phyloP scores from a whole-genome alignment of 225 moss, liverwort and hornwort species.

The Neckera pumila region DNA sequence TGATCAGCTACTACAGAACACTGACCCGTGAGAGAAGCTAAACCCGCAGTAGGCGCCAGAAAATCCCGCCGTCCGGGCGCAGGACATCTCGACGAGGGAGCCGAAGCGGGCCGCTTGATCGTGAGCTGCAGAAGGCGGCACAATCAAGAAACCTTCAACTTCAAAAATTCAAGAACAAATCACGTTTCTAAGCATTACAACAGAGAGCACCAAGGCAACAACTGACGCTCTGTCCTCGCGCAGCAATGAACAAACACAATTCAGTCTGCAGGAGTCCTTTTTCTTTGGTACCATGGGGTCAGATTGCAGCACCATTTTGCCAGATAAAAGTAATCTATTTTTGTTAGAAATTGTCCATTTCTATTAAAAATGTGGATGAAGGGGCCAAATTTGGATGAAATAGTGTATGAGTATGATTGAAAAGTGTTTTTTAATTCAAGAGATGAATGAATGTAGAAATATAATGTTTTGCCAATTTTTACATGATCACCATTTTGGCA shows the following conservation, averaged over 20 bases:
- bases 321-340: too few species aligned
- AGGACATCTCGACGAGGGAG: background rate
- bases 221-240: background rate
- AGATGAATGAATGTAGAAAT: too few species aligned
- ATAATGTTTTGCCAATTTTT: too few species aligned
- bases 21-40: background rate
- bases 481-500: too few species aligned
- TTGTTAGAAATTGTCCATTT: too few species aligned
- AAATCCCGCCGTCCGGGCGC: background rate
- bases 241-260: background rate
- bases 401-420: too few species aligned
- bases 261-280: background rate
- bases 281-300: too few species aligned
- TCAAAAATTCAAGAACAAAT: too few species aligned
- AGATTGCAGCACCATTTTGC: too few species aligned
- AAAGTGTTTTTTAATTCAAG: too few species aligned
- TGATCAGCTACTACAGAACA: background rate
- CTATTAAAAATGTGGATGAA: too few species aligned
- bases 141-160: background rate
- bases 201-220: background rate
- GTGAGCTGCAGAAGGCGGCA: background rate
- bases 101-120: background rate
- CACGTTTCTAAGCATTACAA: background rate
- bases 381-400: too few species aligned
- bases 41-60: background rate